phyloP scores from a whole-genome alignment of 2,329 filamentous ascomycete genomes.

The Ophiostoma pallidulum region DNA sequence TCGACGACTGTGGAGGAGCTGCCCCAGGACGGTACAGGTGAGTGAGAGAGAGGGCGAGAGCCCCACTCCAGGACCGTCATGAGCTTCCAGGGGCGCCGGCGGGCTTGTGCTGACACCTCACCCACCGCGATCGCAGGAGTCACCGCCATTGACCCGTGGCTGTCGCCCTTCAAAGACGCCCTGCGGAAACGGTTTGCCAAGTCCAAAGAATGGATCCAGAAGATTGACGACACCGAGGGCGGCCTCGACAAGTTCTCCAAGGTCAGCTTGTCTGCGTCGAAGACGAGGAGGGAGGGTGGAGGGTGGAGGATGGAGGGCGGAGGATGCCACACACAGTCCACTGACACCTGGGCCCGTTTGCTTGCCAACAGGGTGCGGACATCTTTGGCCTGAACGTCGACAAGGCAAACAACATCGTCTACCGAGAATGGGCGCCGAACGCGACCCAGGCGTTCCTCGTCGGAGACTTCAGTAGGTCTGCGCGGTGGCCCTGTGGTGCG shows the following conservation, averaged over 20 bases:
- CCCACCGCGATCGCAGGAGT: slow-evolving; percentile 52
- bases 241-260: slow-evolving; percentile 86
- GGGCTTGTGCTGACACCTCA: background rate
- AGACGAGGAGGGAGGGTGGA: too few species aligned
- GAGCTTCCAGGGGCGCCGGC: background rate
- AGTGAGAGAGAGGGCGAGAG: too few species aligned
- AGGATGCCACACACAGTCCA: too few species aligned
- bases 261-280: slow-evolving; percentile 40
- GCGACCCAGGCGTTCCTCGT: slow-evolving; percentile 75
- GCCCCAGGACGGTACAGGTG: slow-evolving; percentile 16
- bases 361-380: slow-evolving; percentile 82
- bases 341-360: too few species aligned
- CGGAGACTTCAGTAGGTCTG: slow-evolving; percentile 80
- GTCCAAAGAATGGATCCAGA: slow-evolving; percentile 78
- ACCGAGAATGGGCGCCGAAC: slow-evolving; percentile 95
- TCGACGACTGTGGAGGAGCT: slow-evolving; percentile 9
- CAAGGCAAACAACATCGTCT: slow-evolving; percentile 73
- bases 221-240: slow-evolving; percentile 73
- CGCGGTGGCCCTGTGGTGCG: too few species aligned
- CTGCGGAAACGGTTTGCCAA: slow-evolving; percentile 69
- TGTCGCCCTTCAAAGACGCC: slow-evolving; percentile 71
- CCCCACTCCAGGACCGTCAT: slow-evolving; percentile 4
- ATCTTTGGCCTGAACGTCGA: slow-evolving; percentile 77
- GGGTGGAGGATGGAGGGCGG: too few species aligned
- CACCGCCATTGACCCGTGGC: slow-evolving; percentile 77